phyloP scores from a whole-genome alignment of 805 yeast genomes.

The Pichia nakasei region DNA sequence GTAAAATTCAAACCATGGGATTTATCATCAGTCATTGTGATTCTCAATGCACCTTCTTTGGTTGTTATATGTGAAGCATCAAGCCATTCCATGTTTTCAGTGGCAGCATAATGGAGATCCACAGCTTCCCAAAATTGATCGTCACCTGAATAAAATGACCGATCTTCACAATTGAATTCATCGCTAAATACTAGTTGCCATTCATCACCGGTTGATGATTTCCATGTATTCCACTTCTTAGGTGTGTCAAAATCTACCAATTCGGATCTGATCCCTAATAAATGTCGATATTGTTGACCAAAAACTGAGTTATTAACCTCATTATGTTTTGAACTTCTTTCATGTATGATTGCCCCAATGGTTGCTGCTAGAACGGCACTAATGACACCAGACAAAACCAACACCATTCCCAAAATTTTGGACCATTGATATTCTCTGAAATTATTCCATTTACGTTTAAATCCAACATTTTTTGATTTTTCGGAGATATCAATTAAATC shows the following conservation, averaged over 20 bases:
- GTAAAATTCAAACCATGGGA: constrained; percentile 68
- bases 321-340: background rate
- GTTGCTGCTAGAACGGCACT: constrained; percentile 1
- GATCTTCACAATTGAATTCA: constrained; percentile 73
- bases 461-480: too few relatives aligned
- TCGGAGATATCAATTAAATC: background rate
- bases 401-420: constrained; percentile 1
- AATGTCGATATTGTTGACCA: background rate
- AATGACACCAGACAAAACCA: constrained; percentile 3
- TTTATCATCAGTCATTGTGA: constrained; percentile 63
- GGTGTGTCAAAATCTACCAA: constrained; percentile 43
- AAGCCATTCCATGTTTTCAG: constrained; percentile 81
- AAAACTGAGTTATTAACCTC: background rate
- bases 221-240: constrained; percentile 33
- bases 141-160: constrained; percentile 73
- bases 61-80: constrained; percentile 74
- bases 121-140: constrained; percentile 79
- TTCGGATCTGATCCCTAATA: background rate
- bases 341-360: background rate
- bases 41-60: constrained; percentile 49
- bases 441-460: background rate
- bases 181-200: constrained; percentile 75
- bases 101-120: constrained; percentile 69
- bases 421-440: constrained; percentile 4
- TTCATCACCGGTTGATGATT: constrained; percentile 41